These are phyloP conservation scores for Polygonum maritimum DNA, from an alignment of 148 eudicot species.

Conservation along the genomic window DNA sequence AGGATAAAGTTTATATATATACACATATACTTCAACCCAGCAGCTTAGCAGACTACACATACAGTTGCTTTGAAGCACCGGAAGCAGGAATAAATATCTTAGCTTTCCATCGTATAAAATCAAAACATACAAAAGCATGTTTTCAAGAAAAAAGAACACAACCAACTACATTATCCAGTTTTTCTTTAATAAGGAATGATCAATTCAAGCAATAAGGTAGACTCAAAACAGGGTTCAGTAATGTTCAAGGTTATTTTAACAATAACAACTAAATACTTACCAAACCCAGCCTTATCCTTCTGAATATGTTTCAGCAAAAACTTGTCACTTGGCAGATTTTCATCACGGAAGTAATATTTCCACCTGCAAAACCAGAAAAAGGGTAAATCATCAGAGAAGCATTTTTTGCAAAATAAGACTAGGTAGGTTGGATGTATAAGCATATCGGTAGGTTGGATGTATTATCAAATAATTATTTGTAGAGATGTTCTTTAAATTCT, in stretches of 20 bases:
- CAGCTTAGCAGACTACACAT: too few species aligned
- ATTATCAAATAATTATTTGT: too few species aligned
- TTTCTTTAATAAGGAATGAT: neutral
- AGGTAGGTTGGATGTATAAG: too few species aligned
- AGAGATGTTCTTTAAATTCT: too few species aligned
- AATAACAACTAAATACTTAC: constrained; percentile 26
- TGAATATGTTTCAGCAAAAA: constrained; percentile 62
- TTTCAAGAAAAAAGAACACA: neutral
- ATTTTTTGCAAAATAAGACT: neutral
- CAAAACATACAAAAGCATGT: too few species aligned
- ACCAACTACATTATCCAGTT: neutral
- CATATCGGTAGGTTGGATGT: too few species aligned
- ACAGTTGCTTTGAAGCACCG: too few species aligned
- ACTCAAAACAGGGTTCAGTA: neutral
- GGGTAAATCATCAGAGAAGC: neutral
- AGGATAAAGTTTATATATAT: too few species aligned
- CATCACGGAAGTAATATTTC: constrained; percentile 90
- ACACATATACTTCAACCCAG: too few species aligned
- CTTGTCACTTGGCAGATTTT: constrained; percentile 70
- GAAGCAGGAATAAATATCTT: too few species aligned
- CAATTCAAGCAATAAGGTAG: neutral
- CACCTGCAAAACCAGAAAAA: constrained; percentile 41
- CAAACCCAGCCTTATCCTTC: constrained; percentile 58
- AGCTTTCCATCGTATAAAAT: too few species aligned
- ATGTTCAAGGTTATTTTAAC: neutral